A percentile compares a stretch with the other conserved stretches of the same genome.
Conservation (phyloP, 2,329 filamentous ascomycete genomes). For the Juglanconis sp. region DNA sequence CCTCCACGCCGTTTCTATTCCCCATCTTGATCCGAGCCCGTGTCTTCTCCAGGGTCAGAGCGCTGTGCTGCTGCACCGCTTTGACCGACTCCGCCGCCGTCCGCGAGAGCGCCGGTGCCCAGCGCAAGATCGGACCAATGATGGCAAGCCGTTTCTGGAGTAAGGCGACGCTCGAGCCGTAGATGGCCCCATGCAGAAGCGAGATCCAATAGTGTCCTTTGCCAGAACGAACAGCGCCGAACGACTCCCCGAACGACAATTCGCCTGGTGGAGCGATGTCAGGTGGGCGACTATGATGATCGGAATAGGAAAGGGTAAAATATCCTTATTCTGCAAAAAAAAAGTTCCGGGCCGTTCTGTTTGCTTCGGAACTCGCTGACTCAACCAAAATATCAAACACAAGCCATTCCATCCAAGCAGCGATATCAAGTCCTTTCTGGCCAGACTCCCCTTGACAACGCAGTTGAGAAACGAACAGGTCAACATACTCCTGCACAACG, state of each 20-base stretch:
- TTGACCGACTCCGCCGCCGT: slow-evolving; percentile 5
- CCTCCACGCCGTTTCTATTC: slow-evolving; percentile 14
- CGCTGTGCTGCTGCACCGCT: slow-evolving; percentile 5
- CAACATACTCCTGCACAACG: slow-evolving; percentile 21
- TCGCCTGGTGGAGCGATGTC: slow-evolving; percentile 10
- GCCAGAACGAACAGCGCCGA: slow-evolving; percentile 16
- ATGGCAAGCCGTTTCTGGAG: slow-evolving; percentile 18
- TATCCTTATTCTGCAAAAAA: neutral
- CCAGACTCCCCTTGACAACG: neutral
- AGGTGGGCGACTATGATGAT: neutral
- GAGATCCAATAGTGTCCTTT: slow-evolving; percentile 20
- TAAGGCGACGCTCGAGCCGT: slow-evolving; percentile 8
- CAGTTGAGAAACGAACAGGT: slow-evolving; percentile 21
- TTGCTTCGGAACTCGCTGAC: neutral
- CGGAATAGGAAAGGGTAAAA: too few species aligned
- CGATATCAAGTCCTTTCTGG: slow-evolving; percentile 18
- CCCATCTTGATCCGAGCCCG: slow-evolving; percentile 18
- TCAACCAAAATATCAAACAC: slow-evolving; percentile 25
- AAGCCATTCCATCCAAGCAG: slow-evolving; percentile 22
- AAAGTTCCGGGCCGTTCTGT: too few species aligned
- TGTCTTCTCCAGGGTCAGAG: slow-evolving; percentile 18
- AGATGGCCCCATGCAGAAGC: slow-evolving; percentile 15
- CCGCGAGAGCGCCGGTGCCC: slow-evolving; percentile 10
- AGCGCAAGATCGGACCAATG: slow-evolving; percentile 8
- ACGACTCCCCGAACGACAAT: slow-evolving; percentile 21